Evolutionary conservation across 2,329 filamentous ascomycete genomes (phyloP), one percentile per base, ranked within the genome.

Genomic region (Myriosclerotinia scirpicola): DNA sequence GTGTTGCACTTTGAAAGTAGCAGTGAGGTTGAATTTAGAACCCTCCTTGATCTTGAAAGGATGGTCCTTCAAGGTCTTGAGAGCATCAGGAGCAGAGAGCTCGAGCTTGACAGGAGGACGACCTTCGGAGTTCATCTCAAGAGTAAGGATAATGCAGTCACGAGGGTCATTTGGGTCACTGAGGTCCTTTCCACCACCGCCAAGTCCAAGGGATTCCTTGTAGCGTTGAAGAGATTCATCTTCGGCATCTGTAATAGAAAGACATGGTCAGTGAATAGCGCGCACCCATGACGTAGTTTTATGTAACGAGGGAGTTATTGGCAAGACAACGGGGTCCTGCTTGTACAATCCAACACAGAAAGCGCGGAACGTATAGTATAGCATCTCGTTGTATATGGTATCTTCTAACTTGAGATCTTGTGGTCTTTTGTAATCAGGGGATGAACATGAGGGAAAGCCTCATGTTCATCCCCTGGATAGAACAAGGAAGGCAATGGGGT

Each of bases 11-110:
- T 93, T 90, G 85, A 98, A 99, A 69, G 87, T 87, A 67, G 90
- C 93, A 78, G 91, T 93, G 91, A 98, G 98, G 80, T 90, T 92
- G 83, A 98, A 99, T 74, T 87, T 90, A 73, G 90, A 87, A 65
- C 92, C 93, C 80, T 98, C 95, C 85, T 98, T 99, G 83, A 99
- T 97, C 77, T 87, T 94, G 83, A 99, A 99, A 17, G 95, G 95
- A 78, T 95, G 90, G 77, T 92, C 85, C 83, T 96, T 96, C 72
- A 99, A 89, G 17, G 84, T 86, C 4, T 85, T 83, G 75, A 97
- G 85, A 69, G 91, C 88, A 67, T 89, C 91, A 30, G 90, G 84
- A 9, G 85, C 79, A 67, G 88, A 90, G 53, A 98, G 87, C 76
- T 98, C 92, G 79, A 99, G 94, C 73, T 90, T 90, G 75, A 97